A percentile compares a stretch with the other conserved stretches of the same genome.
These are phyloP conservation scores for Penicillium sp. DNA, from an alignment of 2,329 filamentous ascomycete genomes.

Conservation along the genomic window DNA sequence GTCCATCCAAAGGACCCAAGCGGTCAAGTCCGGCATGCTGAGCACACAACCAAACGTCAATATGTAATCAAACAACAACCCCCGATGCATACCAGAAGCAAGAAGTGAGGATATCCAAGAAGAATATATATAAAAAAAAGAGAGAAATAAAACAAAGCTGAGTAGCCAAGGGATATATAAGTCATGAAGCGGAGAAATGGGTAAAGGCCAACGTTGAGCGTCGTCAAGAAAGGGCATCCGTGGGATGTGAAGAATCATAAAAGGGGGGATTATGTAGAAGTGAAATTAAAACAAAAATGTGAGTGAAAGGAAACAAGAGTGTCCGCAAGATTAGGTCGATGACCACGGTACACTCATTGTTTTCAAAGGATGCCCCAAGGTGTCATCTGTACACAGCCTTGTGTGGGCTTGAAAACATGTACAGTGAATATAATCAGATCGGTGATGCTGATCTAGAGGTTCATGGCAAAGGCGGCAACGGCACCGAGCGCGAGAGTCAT, in stretches of 20 bases:
- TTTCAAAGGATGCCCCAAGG: slow-evolving; percentile 1
- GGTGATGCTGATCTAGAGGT: slow-evolving; percentile 19
- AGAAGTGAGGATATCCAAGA: slow-evolving; percentile 17
- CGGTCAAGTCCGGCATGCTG: slow-evolving; percentile 5
- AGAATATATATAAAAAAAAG: slow-evolving; percentile 7
- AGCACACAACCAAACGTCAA: slow-evolving; percentile 14
- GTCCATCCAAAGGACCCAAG: slow-evolving; percentile 15
- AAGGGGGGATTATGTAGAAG: slow-evolving; percentile 24
- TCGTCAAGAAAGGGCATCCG: slow-evolving; percentile 23
- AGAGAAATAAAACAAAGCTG: slow-evolving; percentile 18
- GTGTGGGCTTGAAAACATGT: slow-evolving; percentile 7
- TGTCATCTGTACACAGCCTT: slow-evolving; percentile 8
- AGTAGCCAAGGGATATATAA: slow-evolving; percentile 23
- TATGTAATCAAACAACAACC: slow-evolving; percentile 17
- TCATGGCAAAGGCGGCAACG: slow-evolving; percentile 26
- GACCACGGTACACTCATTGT: neutral
- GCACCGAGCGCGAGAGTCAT: slow-evolving; percentile 26
- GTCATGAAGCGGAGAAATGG: slow-evolving; percentile 20
- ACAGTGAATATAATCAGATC: neutral
- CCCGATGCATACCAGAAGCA: slow-evolving; percentile 19
- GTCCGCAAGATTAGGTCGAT: slow-evolving; percentile 10
- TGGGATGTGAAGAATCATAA: slow-evolving; percentile 15
- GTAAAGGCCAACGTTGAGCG: slow-evolving; percentile 24
- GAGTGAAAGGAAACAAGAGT: slow-evolving; percentile 9
- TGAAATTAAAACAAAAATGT: slow-evolving; percentile 10